A percentile compares a stretch with the other conserved stretches of the same genome.
Evolutionary conservation across 345 rosid genomes (phyloP).

Genomic region (Boechera divaricarpa): DNA sequence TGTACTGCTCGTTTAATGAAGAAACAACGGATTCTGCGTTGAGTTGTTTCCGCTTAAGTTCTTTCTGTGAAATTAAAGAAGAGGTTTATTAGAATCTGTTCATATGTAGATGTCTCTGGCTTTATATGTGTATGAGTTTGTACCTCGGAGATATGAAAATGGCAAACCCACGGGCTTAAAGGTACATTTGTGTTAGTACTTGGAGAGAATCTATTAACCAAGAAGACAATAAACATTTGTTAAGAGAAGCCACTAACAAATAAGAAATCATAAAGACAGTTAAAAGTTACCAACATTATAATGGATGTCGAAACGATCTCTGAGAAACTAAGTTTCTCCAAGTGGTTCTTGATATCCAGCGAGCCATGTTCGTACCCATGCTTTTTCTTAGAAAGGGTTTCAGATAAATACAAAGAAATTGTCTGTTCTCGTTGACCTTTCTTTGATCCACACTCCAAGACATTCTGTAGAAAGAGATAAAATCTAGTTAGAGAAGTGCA

Average conservation of each 20-base stretch:
- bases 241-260: conserved; percentile 17
- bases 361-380: conserved; percentile 94
- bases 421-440: conserved; percentile 62
- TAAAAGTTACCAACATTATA: conserved; percentile 66
- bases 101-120: neutral
- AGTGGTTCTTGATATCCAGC: conserved; percentile 71
- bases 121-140: conserved; percentile 7
- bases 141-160: conserved; percentile 84
- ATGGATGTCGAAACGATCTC: conserved; percentile 70
- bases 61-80: conserved; percentile 59
- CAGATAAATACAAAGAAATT: conserved; percentile 73
- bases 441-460: conserved; percentile 83
- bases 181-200: conserved; percentile 40
- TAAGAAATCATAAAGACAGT: conserved; percentile 9
- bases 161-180: conserved; percentile 85
- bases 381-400: conserved; percentile 67
- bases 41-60: conserved; percentile 59
- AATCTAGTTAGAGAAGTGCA: neutral
- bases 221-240: conserved; percentile 42
- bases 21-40: conserved; percentile 51
- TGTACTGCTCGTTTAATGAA: conserved; percentile 56
- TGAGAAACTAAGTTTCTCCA: conserved; percentile 72
- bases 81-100: conserved; percentile 7
- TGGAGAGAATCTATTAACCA: conserved; percentile 57
- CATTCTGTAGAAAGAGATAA: conserved; percentile 54